phyloP scores from a whole-genome alignment of 345 rosid species.

The Kernera saxatilis region DNA sequence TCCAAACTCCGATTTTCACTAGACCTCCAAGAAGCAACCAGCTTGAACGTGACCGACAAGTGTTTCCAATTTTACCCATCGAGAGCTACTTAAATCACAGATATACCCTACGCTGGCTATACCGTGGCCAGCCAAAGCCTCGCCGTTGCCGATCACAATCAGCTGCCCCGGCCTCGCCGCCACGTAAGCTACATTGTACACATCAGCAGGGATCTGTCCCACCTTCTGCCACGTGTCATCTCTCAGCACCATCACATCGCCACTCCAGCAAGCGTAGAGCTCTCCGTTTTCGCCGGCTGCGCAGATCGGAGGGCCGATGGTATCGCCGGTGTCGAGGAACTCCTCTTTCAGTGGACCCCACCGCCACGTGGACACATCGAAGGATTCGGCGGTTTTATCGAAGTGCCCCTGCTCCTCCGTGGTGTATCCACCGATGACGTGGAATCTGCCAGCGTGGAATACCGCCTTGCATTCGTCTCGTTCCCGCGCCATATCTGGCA shows the following conservation, averaged over 20 bases:
- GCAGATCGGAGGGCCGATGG: constrained; percentile 39
- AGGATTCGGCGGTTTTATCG: constrained; percentile 41
- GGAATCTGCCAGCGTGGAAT: constrained; percentile 60
- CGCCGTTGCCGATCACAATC: constrained; percentile 53
- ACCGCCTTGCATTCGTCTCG: constrained; percentile 73
- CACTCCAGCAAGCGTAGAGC: constrained; percentile 38
- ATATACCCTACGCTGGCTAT: constrained; percentile 9
- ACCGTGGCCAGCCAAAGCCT: constrained; percentile 27
- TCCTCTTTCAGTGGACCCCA: constrained; percentile 42
- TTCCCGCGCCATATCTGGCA: constrained; percentile 68
- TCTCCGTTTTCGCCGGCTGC: constrained; percentile 12
- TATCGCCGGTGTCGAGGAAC: constrained; percentile 15
- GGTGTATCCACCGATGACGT: constrained; percentile 68
- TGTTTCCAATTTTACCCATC: constrained; percentile 46
- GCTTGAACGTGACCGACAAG: constrained; percentile 55
- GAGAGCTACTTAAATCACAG: constrained; percentile 13
- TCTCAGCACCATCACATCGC: constrained; percentile 29
- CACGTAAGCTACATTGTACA: constrained; percentile 31
- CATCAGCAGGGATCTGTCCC: constrained; percentile 50
- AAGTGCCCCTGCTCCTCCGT: constrained; percentile 75
- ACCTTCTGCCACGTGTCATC: constrained; percentile 41
- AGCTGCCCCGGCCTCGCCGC: constrained; percentile 40
- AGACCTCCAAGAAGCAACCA: constrained; percentile 59
- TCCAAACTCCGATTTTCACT: neutral
- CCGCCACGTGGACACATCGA: constrained; percentile 36